Base-by-base conservation (phyloP, 2,329 filamentous ascomycete species). In the Exophiala dermatitidis region DNA sequence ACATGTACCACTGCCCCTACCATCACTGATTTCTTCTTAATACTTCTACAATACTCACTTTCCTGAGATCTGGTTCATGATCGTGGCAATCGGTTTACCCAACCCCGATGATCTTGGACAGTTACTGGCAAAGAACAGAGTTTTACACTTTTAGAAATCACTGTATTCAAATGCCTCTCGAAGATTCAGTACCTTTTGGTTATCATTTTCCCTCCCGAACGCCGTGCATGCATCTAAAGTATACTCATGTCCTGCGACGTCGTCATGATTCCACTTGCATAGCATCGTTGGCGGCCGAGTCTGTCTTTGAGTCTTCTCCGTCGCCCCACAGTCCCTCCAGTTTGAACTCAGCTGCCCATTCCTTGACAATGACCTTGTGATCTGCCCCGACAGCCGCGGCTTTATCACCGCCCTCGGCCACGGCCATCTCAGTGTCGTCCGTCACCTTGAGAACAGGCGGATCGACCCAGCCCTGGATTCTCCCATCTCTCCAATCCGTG, bases 301-400 rank as follows among this genome's bases (percentile, higher is more conserved):
- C 38, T 26, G 5, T 48, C 10, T 46, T 43, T 4, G 37, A 48
- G 33, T 46, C 57, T 28, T 36, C 51, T 36, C 74, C 82, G 66
- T 89, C 84, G 7, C 88, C 90, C 86, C 88, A 97, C 9, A 98
- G 73, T 1, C 89, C 93, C 58, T 96, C 93, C 5, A 98, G 78
- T 74, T 91, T 90, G 72, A 98, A 97, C 71, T 97, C 91, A 64
- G 88, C 83, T 5, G 90, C 88, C 90, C 91, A 95, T 68, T 94
- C 85, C 7, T 85, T 87, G 51, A 97, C 90, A 68, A 97, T 88
- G 71, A 89, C 74, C 75, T 94, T 90, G 69, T 77, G 76, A 57
- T 94, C 83, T 61, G 89, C 82, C 12, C 65, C 68, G 9, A 62
- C 52, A 58, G 79, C 76, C 62, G 75, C 68, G 50, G 74, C 69